Evolutionary conservation across 192 early-diverging fungal species (phyloP).

Genomic region (Podila minutissima): DNA sequence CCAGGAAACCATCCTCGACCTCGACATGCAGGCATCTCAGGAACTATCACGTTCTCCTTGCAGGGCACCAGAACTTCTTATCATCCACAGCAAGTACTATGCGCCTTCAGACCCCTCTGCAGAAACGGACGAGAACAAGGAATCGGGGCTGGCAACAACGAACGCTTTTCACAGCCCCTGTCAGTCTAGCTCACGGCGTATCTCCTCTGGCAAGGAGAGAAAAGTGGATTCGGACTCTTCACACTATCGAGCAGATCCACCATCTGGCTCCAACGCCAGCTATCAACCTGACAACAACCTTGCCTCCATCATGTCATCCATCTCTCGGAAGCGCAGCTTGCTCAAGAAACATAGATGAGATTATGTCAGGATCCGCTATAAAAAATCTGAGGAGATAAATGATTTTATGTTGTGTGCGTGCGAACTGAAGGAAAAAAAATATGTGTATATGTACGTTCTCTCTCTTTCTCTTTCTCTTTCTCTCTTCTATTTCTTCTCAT

Average conservation of each 20-base stretch:
- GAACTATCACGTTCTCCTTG: background rate
- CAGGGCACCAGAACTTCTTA: background rate
- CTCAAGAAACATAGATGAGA: background rate
- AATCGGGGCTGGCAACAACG: background rate
- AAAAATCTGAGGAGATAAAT: background rate
- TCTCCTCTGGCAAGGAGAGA: background rate
- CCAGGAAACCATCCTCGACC: too few species aligned
- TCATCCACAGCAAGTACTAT: too few species aligned
- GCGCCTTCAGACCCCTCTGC: background rate
- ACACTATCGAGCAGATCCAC: background rate
- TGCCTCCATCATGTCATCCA: background rate
- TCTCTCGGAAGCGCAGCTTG: background rate
- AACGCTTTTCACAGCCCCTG: background rate
- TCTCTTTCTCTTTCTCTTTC: too few species aligned
- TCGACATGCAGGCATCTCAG: too few species aligned
- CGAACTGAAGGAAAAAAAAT: too few species aligned
- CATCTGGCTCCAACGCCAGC: background rate
- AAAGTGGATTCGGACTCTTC: background rate
- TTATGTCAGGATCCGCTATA: background rate
- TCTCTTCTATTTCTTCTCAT: slow-evolving; percentile 45
- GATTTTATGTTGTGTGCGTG: too few species aligned
- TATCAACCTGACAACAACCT: background rate
- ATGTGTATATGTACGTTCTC: too few species aligned
- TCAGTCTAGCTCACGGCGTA: background rate
- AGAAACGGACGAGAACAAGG: background rate